Conservation (phyloP, 208 protist species). For the Novymonas esmeraldas region DNA sequence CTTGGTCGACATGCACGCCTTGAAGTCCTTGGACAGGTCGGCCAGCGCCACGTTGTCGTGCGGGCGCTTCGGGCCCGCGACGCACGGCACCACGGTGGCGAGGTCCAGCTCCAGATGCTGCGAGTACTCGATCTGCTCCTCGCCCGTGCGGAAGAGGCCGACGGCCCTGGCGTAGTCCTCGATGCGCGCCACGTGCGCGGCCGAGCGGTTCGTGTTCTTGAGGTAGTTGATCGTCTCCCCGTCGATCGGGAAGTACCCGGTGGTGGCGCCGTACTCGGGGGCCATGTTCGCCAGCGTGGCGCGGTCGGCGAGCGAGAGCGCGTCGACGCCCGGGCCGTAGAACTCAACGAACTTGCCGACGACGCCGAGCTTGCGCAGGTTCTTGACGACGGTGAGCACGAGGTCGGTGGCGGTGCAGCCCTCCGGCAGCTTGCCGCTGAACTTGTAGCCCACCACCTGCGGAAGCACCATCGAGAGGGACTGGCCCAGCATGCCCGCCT, state of each 20-base stretch:
- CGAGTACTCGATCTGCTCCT: conserved; percentile 86
- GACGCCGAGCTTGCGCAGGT: conserved; percentile 94
- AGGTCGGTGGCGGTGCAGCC: conserved; percentile 96
- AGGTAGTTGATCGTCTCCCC: conserved; percentile 94
- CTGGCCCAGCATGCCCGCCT: conserved; percentile 97
- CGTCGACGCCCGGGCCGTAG: conserved; percentile 92
- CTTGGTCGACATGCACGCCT: conserved; percentile 86
- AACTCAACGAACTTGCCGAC: conserved; percentile 98
- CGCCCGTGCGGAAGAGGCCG: conserved; percentile 83
- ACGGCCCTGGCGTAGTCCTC: conserved; percentile 92
- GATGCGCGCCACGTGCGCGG: conserved; percentile 88
- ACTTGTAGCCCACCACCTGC: conserved; percentile 95
- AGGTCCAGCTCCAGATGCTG: conserved; percentile 93
- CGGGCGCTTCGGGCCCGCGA: conserved; percentile 95
- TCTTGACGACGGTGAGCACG: conserved; percentile 94
- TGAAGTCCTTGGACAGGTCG: conserved; percentile 94
- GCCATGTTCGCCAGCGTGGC: conserved; percentile 97
- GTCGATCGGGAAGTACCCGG: conserved; percentile 97
- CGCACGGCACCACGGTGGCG: conserved; percentile 83
- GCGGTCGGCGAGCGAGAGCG: conserved; percentile 93
- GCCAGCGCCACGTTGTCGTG: conserved; percentile 94
- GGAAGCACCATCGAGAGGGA: conserved; percentile 95
- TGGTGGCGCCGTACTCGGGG: conserved; percentile 96
- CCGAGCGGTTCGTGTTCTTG: conserved; percentile 80
- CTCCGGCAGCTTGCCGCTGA: conserved; percentile 91